Conservation (phyloP, 225 moss, liverwort and hornwort genomes). For the Bryoerythrophyllum caledonicum region DNA sequence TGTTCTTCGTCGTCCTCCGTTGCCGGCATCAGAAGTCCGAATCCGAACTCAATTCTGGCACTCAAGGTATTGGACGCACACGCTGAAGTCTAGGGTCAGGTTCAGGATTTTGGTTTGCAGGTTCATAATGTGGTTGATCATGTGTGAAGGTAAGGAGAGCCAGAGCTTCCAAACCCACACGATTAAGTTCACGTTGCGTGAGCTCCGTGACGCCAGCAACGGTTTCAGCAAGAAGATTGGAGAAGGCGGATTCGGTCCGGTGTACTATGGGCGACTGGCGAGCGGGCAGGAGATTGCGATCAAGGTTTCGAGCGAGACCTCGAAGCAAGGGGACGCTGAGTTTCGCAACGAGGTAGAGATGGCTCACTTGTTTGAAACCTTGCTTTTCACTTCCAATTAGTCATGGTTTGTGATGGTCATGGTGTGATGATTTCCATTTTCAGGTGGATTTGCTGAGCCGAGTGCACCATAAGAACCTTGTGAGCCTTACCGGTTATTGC, state of each 20-base stretch:
- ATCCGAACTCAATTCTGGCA: background rate
- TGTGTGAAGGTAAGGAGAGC: slow-evolving; percentile 3
- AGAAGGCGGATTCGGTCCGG: slow-evolving; percentile 42
- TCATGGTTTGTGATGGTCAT: background rate
- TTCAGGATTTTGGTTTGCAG: background rate
- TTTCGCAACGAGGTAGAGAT: background rate
- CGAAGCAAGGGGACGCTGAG: background rate
- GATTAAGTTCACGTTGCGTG: slow-evolving; percentile 20
- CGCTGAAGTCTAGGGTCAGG: background rate
- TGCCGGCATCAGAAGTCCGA: background rate
- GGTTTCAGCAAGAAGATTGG: slow-evolving; percentile 34
- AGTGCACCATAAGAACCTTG: background rate
- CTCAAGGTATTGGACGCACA: background rate
- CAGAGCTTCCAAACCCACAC: slow-evolving; percentile 19
- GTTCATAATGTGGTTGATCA: background rate
- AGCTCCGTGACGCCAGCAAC: slow-evolving; percentile 15
- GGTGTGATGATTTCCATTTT: background rate
- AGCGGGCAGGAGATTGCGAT: slow-evolving; percentile 21
- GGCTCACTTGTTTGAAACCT: too few relatives aligned
- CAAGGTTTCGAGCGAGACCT: background rate
- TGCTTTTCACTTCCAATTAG: background rate
- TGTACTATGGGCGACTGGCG: slow-evolving; percentile 32
- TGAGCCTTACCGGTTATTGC: background rate
- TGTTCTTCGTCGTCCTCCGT: background rate
- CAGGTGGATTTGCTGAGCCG: background rate